These are phyloP conservation scores for Xylaria digitata DNA, from an alignment of 2,329 filamentous ascomycete species.

Conservation along the genomic window DNA sequence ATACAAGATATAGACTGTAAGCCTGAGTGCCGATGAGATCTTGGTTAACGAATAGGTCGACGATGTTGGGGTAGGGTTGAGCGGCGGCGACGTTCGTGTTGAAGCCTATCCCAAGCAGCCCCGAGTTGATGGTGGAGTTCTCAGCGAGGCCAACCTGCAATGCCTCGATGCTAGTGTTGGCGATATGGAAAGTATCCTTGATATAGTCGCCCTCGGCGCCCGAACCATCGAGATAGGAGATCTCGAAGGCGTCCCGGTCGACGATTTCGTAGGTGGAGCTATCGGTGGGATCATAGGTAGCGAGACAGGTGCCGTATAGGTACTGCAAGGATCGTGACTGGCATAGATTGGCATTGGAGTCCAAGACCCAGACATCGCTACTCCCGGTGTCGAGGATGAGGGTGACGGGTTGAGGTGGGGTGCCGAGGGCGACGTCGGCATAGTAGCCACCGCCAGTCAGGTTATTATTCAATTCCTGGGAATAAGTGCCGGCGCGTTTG, in stretches of 20 bases:
- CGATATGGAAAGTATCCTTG: conserved; percentile 65
- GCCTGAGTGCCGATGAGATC: conserved; percentile 71
- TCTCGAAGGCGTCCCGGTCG: conserved; percentile 61
- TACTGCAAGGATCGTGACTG: conserved; percentile 51
- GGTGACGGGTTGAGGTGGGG: conserved; percentile 64
- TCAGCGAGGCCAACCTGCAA: conserved; percentile 68
- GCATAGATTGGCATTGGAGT: conserved; percentile 55
- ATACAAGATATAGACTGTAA: conserved; percentile 74
- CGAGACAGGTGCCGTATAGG: conserved; percentile 52
- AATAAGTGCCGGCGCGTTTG: conserved; percentile 47
- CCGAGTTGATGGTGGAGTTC: conserved; percentile 61
- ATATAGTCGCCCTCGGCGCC: conserved; percentile 68
- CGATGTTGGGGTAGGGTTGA: conserved; percentile 65
- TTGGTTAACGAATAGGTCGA: conserved; percentile 72
- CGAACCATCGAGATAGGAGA: conserved; percentile 70
- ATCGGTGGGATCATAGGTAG: conserved; percentile 57
- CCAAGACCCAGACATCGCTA: conserved; percentile 70
- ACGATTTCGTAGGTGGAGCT: conserved; percentile 63
- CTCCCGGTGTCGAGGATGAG: conserved; percentile 72
- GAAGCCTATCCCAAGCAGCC: conserved; percentile 71
- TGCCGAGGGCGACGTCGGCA: conserved; percentile 67
- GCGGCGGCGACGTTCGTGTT: conserved; percentile 60
- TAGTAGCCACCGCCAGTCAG: conserved; percentile 67
- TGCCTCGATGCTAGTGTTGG: conserved; percentile 58
- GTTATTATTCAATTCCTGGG: conserved; percentile 63